phyloP scores from a whole-genome alignment of 768 basidiomycete species.

The Agaricus subrufescens region DNA sequence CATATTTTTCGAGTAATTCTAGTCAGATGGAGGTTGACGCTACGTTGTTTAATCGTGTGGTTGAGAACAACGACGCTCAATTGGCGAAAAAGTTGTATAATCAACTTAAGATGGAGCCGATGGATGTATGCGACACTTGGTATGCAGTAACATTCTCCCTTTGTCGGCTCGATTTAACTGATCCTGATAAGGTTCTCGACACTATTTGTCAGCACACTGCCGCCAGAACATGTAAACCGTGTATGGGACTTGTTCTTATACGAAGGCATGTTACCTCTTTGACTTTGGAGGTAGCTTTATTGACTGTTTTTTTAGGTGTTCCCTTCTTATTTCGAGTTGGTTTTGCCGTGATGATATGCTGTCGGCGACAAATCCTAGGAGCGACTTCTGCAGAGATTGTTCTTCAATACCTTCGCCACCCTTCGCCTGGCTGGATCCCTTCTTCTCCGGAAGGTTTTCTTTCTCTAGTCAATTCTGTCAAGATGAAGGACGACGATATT shows the following conservation, averaged over 20 bases:
- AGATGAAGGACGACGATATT: slow-evolving; percentile 76
- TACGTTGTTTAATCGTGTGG: slow-evolving; percentile 59
- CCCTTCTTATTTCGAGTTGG: slow-evolving; percentile 73
- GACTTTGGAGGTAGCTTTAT: not conserved
- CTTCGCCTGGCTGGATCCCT: slow-evolving; percentile 51
- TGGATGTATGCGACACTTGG: slow-evolving; percentile 61
- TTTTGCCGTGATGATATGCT: slow-evolving; percentile 56
- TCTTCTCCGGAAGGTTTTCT: slow-evolving; percentile 58
- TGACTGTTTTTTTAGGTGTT: slow-evolving; percentile 42
- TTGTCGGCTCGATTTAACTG: not conserved
- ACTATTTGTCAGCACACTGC: slow-evolving; percentile 64
- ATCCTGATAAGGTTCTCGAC: slow-evolving; percentile 56
- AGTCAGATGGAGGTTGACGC: slow-evolving; percentile 76
- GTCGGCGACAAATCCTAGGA: slow-evolving; percentile 56
- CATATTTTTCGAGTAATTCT: slow-evolving; percentile 61
- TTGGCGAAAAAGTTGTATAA: slow-evolving; percentile 66
- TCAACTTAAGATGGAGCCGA: slow-evolving; percentile 56
- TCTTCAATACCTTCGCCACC: slow-evolving; percentile 44
- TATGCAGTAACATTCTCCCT: slow-evolving; percentile 21
- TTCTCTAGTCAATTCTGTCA: slow-evolving; percentile 55
- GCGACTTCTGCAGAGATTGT: slow-evolving; percentile 40
- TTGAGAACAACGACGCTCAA: slow-evolving; percentile 57
- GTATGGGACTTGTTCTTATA: slow-evolving; percentile 83
- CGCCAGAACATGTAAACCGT: slow-evolving; percentile 60
- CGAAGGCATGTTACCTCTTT: slow-evolving; percentile 52